Evolutionary conservation across 2,329 filamentous ascomycete species (phyloP), one percentile per base, ranked within the genome.

Genomic region (Neonectria ditissima): DNA sequence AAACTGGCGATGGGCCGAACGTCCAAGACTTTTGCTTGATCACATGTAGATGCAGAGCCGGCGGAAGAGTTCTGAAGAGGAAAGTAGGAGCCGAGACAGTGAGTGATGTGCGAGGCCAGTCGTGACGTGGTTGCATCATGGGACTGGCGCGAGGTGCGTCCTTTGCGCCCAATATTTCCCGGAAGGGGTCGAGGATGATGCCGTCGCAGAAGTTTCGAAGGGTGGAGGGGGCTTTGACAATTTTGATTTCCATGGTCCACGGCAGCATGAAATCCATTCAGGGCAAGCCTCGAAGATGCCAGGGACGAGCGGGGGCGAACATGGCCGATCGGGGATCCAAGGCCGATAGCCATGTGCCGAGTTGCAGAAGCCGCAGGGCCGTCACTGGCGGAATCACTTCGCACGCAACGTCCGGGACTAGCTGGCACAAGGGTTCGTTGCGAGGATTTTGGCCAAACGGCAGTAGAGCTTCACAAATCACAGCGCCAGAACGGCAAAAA

Each of bases 21-120:
- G 55, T 22, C 34, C 45, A 52, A 52, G 45, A n/a, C 24, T 39
- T 50, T 57, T 30, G 55, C 41, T 39, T 45, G 43, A 55, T 63
- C 60, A 63, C 60, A 63, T 63, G 60, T 63, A 57, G 55, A 56
- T 22, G 32, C 30, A 16, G 47, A 53, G 47, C 37, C 45, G 53
- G 39, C 47, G 47, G 54, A 47, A 41, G 32, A 13, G n/a, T 43
- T 22, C 30, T 24, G 48, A 52, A 24, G 26, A 16, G 9, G 18
- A 8, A 28, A 47, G n/a, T n/a, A n/a, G 41, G 50, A 32, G 54
- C 47, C 54, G 59, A 54, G 28, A 39, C 34, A 13, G 34, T 20
- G n/a, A 18, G 10, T 16, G 10, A n/a, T 26, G 51, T 54, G 59
- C 20, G 45, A 52, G n/a, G n/a, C n/a, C n/a, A n/a, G 47, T n/a